Base-by-base conservation (phyloP, 768 basidiomycete genomes). In the Suillus lakei region DNA sequence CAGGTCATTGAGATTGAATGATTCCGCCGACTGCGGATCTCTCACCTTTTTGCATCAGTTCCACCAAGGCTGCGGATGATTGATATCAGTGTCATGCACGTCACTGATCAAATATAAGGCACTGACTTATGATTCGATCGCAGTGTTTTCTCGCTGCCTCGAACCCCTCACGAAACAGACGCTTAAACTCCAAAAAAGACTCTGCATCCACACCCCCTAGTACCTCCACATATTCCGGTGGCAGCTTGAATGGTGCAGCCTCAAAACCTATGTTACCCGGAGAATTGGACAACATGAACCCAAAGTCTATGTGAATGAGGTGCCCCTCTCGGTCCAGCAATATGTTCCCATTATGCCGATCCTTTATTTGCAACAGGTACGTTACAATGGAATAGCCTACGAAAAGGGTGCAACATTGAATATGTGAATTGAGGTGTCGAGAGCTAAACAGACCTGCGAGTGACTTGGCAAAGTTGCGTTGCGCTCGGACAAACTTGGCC, bases 191-290 rank as follows among this genome's bases (percentile, higher is more conserved):
- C 51, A 83, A 74, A 73, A 91, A 98, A 15, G 91, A 84, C 28
- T 88, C 82, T 34, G 89, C 85, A 60, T 91, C 84, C 48, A 92
- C 79, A 4, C 97, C 97, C 10, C 98, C 98, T 36, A 99, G 83
- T 34, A 99, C 93, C 70, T 99, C 97, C 61, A 99, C 85, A 77
- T 99, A 99, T 77, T 99, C 98, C 61, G 91, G 83, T 9, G 96
- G 90, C 15, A 99, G 80, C 77, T 99, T 99, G 85, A 99, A 99
- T 1, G 98, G 98, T 2, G 98, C 96, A n/a, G 96, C 97, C 79
- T 99, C 98, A 76, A 99, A 99, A 32, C 97, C 93, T 68, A 99
- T 92, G 74, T 97, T 97, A 23, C 97, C 97, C 0, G 98, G 98
- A 1, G 96, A 95, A 77, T 98, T 98, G 50, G 92, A 92, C 39